Base-by-base conservation (phyloP, 306 rosid genomes). In the Alnus glutinosa region DNA sequence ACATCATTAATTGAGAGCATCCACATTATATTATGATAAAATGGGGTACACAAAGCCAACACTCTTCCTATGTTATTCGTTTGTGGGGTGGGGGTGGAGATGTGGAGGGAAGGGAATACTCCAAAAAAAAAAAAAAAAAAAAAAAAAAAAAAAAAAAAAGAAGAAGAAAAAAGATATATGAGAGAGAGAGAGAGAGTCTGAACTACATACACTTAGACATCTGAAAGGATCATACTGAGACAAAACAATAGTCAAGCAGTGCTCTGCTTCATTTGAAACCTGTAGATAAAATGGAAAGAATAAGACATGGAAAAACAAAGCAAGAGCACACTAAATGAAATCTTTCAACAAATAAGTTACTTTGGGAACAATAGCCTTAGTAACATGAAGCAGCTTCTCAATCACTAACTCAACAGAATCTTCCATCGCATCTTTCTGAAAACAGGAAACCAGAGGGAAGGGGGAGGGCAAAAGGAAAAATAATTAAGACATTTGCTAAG, bases 241-340 rank as follows among this genome's bases (percentile, higher is more conserved):
- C 75, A 96, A 84, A 51, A 93, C 88, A 75, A 87, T 64, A 51
- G 90, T 93, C 90, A 93, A 87, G 94, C 98, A 93, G 85, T 86
- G 96, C 81, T 93, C 99, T 3, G 98, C 97, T 83, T 93, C 97
- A 80, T 73, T 90, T 81, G 99, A 88, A 75, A 96, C 96, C 99
- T 96, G 88, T 71, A 83, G 72, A 83, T 48, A 18, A 57, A 86
- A 67, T 37, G 18, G 50, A 77, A 80, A 71, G 62, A 72, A 69
- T 63, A 50, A 71, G 82, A 62, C 34, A 63, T 23, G 61, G 71
- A 75, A 85, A 85, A 62, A 71, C 28, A 55, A 73, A 55, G 47
- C 9, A 73, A 82, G 16, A 28, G 36, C 15, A 61, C 54, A 68
- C 39, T 14, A 58, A 82, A 59, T 70, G 69, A 86, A 77, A 44